A percentile compares a stretch with the other conserved stretches of the same genome.
Evolutionary conservation across 805 yeast species (phyloP).

Genomic region (Teunomyces lycoperdinae): DNA sequence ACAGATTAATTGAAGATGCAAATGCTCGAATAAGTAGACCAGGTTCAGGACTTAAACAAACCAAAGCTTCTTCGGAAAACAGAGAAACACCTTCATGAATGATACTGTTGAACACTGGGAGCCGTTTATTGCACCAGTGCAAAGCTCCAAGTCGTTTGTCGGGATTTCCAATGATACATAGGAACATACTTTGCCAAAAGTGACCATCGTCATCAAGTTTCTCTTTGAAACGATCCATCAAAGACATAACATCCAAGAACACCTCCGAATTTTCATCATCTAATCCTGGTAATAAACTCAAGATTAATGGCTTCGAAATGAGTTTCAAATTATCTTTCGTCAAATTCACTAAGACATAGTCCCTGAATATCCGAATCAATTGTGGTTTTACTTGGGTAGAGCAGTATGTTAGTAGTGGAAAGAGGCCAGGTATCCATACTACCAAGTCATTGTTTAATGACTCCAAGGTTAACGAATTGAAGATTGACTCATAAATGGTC

Average conservation of each 20-base stretch:
- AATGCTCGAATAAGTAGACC: constrained; percentile 77
- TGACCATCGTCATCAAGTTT: constrained; percentile 63
- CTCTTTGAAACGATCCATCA: constrained; percentile 58
- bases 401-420: constrained; percentile 85
- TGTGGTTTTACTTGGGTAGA: constrained; percentile 85
- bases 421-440: constrained; percentile 89
- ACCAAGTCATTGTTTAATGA: constrained; percentile 54
- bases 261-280: constrained; percentile 92
- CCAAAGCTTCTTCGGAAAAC: constrained; percentile 50
- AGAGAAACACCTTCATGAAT: constrained; percentile 13
- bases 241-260: constrained; percentile 54
- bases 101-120: constrained; percentile 58
- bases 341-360: constrained; percentile 48
- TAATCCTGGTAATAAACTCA: constrained; percentile 79
- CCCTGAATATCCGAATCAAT: constrained; percentile 59
- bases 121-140: constrained; percentile 62
- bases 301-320: constrained; percentile 64
- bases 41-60: constrained; percentile 71
- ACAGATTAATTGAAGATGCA: constrained; percentile 56
- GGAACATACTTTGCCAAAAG: constrained; percentile 84
- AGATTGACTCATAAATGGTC: constrained; percentile 69
- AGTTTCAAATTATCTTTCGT: constrained; percentile 46
- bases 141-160: constrained; percentile 84
- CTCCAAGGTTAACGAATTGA: constrained; percentile 57
- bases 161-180: constrained; percentile 71